These are phyloP conservation scores for Hemileccinum impolitum DNA, from an alignment of 768 basidiomycete species.

Conservation along the genomic window DNA sequence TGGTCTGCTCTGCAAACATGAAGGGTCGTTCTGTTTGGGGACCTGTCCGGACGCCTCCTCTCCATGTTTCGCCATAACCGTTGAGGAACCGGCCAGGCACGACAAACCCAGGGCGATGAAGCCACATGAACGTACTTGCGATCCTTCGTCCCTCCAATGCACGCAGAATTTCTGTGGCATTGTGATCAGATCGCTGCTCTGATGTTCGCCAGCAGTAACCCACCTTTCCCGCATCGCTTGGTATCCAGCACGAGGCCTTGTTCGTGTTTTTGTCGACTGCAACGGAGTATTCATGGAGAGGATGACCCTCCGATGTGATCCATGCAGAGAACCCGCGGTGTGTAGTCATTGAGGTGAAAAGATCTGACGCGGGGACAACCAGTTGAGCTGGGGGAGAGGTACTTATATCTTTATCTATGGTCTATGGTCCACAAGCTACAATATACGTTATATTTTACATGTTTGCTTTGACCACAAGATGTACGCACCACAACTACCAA, in stretches of 20 bases:
- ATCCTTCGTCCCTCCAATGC: constrained; percentile 62
- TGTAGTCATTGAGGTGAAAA: constrained; percentile 39
- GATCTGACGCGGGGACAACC: too few relatives aligned
- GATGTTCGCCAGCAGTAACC: neutral
- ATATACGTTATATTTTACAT: too few relatives aligned
- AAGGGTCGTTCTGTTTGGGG: constrained; percentile 55
- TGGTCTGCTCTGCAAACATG: constrained; percentile 44
- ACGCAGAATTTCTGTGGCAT: constrained; percentile 51
- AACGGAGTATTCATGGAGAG: constrained; percentile 54
- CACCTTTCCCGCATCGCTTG: constrained; percentile 58
- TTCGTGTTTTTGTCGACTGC: constrained; percentile 42
- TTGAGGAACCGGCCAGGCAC: constrained; percentile 62
- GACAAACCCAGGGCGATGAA: constrained; percentile 60
- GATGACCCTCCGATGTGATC: constrained; percentile 51
- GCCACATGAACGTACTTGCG: constrained; percentile 49
- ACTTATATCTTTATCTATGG: too few relatives aligned
- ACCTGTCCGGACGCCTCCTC: constrained; percentile 52
- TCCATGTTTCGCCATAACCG: constrained; percentile 52
- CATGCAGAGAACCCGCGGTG: constrained; percentile 68
- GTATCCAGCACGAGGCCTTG: constrained; percentile 66
- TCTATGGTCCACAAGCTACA: too few relatives aligned
- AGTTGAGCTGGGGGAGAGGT: too few relatives aligned
- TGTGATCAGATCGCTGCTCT: constrained; percentile 3
- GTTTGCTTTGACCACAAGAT: constrained; percentile 11
- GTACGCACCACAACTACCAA: constrained; percentile 13